Conservation (phyloP, 495 filamentous ascomycete genomes). For the Lentithecium fluviatile region DNA sequence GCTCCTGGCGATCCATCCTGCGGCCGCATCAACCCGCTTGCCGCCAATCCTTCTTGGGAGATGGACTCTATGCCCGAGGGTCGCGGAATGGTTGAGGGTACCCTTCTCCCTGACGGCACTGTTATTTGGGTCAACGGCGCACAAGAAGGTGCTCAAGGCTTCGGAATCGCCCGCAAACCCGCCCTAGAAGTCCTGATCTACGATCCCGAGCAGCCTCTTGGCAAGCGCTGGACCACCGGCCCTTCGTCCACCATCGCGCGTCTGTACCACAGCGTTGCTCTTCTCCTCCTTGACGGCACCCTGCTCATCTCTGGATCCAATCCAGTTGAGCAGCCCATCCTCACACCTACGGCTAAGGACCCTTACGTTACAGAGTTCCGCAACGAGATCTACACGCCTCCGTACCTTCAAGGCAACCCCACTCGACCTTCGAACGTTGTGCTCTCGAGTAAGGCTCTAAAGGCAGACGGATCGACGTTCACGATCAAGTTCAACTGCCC, state of each 20-base stretch:
- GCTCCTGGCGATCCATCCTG: constrained; percentile 60
- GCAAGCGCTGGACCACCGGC: constrained; percentile 54
- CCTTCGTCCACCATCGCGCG: constrained; percentile 53
- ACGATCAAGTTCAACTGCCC: constrained; percentile 51
- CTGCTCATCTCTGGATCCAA: constrained; percentile 60
- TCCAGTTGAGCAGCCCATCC: constrained; percentile 57
- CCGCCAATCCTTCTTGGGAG: constrained; percentile 54
- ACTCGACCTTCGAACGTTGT: constrained; percentile 51
- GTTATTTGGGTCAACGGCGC: constrained; percentile 61
- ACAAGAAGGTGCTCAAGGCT: constrained; percentile 59
- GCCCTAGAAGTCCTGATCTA: constrained; percentile 60
- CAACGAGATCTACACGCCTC: constrained; percentile 61
- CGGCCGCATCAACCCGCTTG: constrained; percentile 57
- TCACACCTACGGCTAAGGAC: constrained; percentile 43
- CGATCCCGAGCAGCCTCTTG: constrained; percentile 51
- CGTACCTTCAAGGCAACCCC: constrained; percentile 56
- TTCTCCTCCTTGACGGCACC: constrained; percentile 59
- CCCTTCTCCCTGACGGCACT: constrained; percentile 60
- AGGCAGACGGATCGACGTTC: constrained; percentile 49
- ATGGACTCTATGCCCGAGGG: constrained; percentile 65
- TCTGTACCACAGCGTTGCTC: constrained; percentile 59
- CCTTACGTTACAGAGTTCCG: constrained; percentile 59
- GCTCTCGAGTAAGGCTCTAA: constrained; percentile 46
- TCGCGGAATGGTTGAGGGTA: constrained; percentile 61
- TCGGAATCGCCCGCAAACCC: constrained; percentile 53